Evolutionary conservation across 345 rosid species (phyloP), one percentile per base, ranked within the genome.

Genomic region (Brassica juncea): DNA sequence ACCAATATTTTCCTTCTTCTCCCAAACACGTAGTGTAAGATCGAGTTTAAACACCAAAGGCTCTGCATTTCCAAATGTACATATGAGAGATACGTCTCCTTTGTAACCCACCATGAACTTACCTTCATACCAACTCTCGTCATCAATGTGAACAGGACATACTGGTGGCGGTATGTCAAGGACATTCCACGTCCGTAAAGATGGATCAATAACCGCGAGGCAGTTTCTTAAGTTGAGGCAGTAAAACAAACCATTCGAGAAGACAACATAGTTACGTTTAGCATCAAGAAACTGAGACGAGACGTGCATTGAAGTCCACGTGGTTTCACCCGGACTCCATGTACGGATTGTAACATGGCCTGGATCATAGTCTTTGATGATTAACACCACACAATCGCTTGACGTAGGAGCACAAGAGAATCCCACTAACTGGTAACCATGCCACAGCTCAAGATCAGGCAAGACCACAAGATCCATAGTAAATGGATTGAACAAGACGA

Each of bases 401-500:
- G 88, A 82, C 71, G 87, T 88, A 49, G 94, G 92, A 68, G 91
- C 83, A 80, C 86, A 81, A 34, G 97, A 89, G 89, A 91, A 91
- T 35, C 94, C 92, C 3, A 87, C 91, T 64, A 88, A 82, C 69
- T 89, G 90, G 70, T 85, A 67, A 58, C 9, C 60, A 68, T 23
- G 14, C 55, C 69, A 60, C 15, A 79, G 14, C 25, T 73, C 70
- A 25, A 72, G 78, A 73, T 44, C 12, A 27, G 92, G 92, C 71
- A 89, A 85, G 74, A 85, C 81, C 76, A 91, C 70, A 73, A 71
- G 31, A 64, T 86, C 87, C 54, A 65, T 71, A 4, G 89, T 84
- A 58, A 91, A 89, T 32, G 97, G 97, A 76, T 89, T 85, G 72
- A 88, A 89, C 84, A 91, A 85, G 84, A 89, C 89, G 16, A 89